Evolutionary conservation across 352 stramenopile species (phyloP), one percentile per base, ranked within the genome.

Genomic region (Phytophthora sp.): DNA sequence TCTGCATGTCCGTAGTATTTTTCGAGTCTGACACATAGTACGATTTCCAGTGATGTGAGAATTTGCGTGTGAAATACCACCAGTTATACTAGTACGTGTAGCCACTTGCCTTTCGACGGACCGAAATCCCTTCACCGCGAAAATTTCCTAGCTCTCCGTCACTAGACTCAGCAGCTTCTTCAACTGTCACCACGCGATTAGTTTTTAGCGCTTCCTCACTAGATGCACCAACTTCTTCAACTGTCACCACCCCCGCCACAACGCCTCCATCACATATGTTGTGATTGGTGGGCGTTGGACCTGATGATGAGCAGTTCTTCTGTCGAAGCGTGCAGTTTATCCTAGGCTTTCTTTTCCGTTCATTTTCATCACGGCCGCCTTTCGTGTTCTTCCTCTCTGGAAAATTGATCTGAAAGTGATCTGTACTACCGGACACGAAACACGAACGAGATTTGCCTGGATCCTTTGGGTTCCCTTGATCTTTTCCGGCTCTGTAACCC

Each of bases 31-130:
- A 38, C 11, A 52, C 57, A 21, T 38, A 65, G 20, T 52, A 31
- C 6, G 35, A 21, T 21, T 23, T 9, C 24, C 46, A 50, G 29
- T 57, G 20, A 65, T 33, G 12, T 57, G 57, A 7, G 45, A 42
- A 24, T 57, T 57, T 9, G 35, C 33, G 18, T 33, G 33, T 4
- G 45, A 65, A 65, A 33, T 51, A 65, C 45, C 56, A 47, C 56
- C 56, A 51, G 31, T 15, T 38, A 13, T 15, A n/a, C n/a, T n/a
- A n/a, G n/a, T n/a, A n/a, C n/a, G n/a, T n/a, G n/a, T n/a, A n/a
- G n/a, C n/a, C n/a, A n/a, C n/a, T n/a, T n/a, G n/a, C n/a, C n/a
- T n/a, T n/a, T n/a, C n/a, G n/a, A n/a, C n/a, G n/a, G n/a, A n/a
- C n/a, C n/a, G n/a, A n/a, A n/a, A n/a, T n/a, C n/a, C n/a, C n/a